Evolutionary conservation across 225 moss, liverwort and hornwort genomes (phyloP), one percentile per base, ranked within the genome.

Genomic region (Antitrichia curtipendula): DNA sequence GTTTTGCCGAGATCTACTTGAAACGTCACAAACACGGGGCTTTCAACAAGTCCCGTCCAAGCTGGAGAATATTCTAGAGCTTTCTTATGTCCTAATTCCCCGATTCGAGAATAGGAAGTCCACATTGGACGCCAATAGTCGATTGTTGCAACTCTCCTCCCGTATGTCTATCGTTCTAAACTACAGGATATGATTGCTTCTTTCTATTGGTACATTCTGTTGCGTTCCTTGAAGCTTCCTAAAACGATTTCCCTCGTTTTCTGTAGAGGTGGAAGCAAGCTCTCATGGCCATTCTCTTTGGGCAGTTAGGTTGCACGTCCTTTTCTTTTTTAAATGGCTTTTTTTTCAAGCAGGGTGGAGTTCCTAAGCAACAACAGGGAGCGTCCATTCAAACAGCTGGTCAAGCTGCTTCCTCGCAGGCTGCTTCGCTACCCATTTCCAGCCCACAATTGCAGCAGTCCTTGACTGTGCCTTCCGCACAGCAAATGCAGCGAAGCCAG

Each of bases 371-470:
- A 31, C 90, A 87, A 15, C 86, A 89, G 83, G 89, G 75, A 75
- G 36, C 47, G 58, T 80, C 89, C 32, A 61, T 78, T 59, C 84
- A 65, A 80, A 3, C 56, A 40, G 83, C 47, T 57, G 74, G 57
- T 68, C 90, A 53, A 76, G 83, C 66, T 71, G 70, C 74, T 66
- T 58, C 68, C 50, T 61, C 84, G 29, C 92, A 87, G 69, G 36
- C 63, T 53, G 62, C 72, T 32, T 86, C 80, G 38, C 53, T 75
- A 32, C 84, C 89, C 73, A 53, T 78, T 64, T 81, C 86, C 58
- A 88, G 75, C 78, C 86, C 88, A 61, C 91, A 90, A 57, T 40
- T 81, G 17, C 91, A 91, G 87, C 88, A 91, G 89, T 84, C 87
- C 31, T 45, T 81, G 76, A 10, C 84, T 86, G 78, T 84, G 76